Percentiles rank a stretch among this genome's conserved stretches.
Conservation (phyloP, 1,139 yeast species). For the Blastobotrys persicus region DNA sequence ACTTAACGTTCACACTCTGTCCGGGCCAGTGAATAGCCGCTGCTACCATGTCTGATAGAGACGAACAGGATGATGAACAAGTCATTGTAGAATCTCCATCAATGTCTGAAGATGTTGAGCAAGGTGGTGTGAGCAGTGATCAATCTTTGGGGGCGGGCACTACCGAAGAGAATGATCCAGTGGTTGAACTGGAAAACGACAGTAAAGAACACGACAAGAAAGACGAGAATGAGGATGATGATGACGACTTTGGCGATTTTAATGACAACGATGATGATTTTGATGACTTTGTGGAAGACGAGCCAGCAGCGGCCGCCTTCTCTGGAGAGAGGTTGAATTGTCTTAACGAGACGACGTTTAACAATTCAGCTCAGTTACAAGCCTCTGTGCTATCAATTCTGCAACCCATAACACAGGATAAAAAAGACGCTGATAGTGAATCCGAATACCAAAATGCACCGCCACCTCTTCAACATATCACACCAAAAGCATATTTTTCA, state of each 20-base stretch:
- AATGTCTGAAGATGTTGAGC: constrained; percentile 4
- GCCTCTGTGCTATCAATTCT: constrained; percentile 24
- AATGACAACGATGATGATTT: constrained; percentile 19
- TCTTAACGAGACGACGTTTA: constrained; percentile 25
- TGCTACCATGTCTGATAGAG: background rate
- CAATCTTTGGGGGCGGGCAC: too few relatives aligned
- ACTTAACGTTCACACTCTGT: background rate
- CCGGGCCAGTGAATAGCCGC: background rate
- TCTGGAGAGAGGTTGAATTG: constrained; percentile 11
- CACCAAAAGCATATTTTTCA: constrained; percentile 27
- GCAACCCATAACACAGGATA: constrained; percentile 11
- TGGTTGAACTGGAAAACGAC: too few relatives aligned
- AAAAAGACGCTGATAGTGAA: constrained; percentile 1
- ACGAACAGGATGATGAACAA: background rate
- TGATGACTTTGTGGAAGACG: constrained; percentile 21
- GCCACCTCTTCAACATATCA: constrained; percentile 11
- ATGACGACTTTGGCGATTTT: constrained; percentile 25
- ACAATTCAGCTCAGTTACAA: constrained; percentile 29
- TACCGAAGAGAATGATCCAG: too few relatives aligned
- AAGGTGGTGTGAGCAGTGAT: background rate
- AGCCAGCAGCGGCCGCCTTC: constrained; percentile 1
- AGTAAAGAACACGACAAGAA: too few relatives aligned
- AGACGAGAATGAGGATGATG: constrained; percentile 22
- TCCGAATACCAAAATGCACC: background rate
- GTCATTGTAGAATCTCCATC: constrained; percentile 2